Percentiles rank a stretch among this genome's conserved stretches.
Evolutionary conservation across 2,329 filamentous ascomycete genomes (phyloP).

Genomic region (Xylaria hypoxylon): DNA sequence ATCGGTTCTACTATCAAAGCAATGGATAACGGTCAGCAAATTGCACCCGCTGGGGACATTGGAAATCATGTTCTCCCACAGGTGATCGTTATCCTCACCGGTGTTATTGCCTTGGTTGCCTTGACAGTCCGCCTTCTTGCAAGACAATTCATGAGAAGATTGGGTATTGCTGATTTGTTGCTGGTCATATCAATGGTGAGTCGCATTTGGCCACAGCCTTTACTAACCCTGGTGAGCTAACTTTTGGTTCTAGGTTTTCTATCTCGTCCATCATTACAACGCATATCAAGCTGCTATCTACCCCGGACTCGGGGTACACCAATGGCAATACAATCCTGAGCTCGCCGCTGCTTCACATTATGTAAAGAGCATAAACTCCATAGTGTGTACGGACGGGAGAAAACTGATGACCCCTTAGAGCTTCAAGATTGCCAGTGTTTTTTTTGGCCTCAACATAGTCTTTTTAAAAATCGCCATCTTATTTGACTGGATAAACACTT

Average conservation of each 20-base stretch:
- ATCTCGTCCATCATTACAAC: conserved; percentile 33
- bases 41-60: conserved; percentile 26
- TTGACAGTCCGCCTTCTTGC: conserved; percentile 25
- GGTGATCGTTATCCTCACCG: conserved; percentile 29
- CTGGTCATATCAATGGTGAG: conserved; percentile 35
- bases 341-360: conserved; percentile 36
- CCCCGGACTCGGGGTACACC: conserved; percentile 35
- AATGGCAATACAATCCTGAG: conserved; percentile 31
- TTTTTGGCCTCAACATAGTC: conserved; percentile 36
- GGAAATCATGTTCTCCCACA: conserved; percentile 31
- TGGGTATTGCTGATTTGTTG: conserved; percentile 32
- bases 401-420: conserved; percentile 25
- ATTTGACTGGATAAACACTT: conserved; percentile 33
- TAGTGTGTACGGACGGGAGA: background rate
- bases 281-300: conserved; percentile 36
- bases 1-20: conserved; percentile 10
- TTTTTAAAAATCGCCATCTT: conserved; percentile 37
- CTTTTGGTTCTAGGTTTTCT: conserved; percentile 24
- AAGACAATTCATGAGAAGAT: conserved; percentile 26
- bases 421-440: conserved; percentile 34
- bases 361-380: conserved; percentile 8
- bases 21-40: conserved; percentile 10
- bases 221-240: background rate
- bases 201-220: background rate
- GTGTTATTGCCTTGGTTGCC: conserved; percentile 25